A percentile compares a stretch with the other conserved stretches of the same genome.
phyloP scores from a whole-genome alignment of 1,284 basidiomycete genomes.

The Papiliotrema fonsecae region DNA sequence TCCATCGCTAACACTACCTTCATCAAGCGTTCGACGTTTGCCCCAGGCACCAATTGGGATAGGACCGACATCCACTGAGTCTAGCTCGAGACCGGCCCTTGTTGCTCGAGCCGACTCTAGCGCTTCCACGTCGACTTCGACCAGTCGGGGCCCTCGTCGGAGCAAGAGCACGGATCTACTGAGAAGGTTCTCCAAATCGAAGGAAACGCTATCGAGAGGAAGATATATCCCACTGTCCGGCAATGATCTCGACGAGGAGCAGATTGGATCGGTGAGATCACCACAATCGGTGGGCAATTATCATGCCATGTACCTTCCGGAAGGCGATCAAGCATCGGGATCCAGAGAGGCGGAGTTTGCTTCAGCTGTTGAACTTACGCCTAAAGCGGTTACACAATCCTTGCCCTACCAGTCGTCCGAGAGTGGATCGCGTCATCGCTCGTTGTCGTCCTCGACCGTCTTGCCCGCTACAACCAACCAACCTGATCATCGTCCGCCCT shows the following conservation, averaged over 20 bases:
- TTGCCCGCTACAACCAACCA: too few species aligned
- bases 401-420: not conserved
- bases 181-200: constrained; percentile 17
- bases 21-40: not conserved
- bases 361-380: not conserved
- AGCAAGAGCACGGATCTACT: constrained; percentile 21
- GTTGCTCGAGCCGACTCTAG: not conserved
- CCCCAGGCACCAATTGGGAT: not conserved
- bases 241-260: constrained; percentile 12
- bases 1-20: not conserved
- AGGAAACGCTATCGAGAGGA: constrained; percentile 18
- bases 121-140: constrained; percentile 12
- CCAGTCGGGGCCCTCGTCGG: constrained; percentile 9
- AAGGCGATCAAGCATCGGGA: too few species aligned
- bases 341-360: too few species aligned
- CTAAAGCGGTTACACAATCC: not conserved
- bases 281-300: not conserved
- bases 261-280: not conserved
- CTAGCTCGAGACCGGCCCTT: not conserved
- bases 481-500: too few species aligned
- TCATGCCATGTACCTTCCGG: not conserved
- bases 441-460: too few species aligned
- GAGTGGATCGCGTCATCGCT: not conserved
- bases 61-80: not conserved
- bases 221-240: constrained; percentile 25